Evolutionary conservation across 345 rosid genomes (phyloP).

Genomic region (Hibiscus trionum): DNA sequence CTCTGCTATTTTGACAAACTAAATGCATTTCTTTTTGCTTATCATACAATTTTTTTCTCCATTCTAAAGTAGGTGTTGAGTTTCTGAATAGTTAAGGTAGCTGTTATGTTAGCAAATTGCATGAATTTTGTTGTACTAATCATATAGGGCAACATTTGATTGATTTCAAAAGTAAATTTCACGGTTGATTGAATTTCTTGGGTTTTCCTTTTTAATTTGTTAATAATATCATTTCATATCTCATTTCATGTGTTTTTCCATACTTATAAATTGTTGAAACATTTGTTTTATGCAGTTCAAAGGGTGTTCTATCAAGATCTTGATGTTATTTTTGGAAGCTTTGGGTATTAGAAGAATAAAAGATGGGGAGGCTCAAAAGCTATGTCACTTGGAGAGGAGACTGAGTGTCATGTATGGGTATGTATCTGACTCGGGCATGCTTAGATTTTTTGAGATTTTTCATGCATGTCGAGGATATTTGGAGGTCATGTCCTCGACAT

Average conservation of each 20-base stretch:
- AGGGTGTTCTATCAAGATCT: constrained; percentile 70
- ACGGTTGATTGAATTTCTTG: background rate
- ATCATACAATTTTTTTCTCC: background rate
- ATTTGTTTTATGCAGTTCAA: constrained; percentile 51
- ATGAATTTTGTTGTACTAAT: too few relatives aligned
- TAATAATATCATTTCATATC: background rate
- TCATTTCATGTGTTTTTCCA: background rate
- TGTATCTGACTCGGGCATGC: too few relatives aligned
- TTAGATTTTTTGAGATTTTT: too few relatives aligned
- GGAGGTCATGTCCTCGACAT: too few relatives aligned
- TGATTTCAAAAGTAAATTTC: background rate
- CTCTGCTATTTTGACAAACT: background rate
- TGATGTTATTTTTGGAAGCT: constrained; percentile 13
- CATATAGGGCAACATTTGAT: background rate
- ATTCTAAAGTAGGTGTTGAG: background rate
- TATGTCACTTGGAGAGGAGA: too few relatives aligned
- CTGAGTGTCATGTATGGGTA: too few relatives aligned
- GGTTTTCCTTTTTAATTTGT: background rate
- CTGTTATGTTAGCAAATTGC: background rate
- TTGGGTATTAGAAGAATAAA: background rate
- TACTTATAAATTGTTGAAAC: background rate
- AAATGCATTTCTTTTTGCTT: background rate
- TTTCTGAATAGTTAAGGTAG: background rate
- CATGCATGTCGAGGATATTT: too few relatives aligned
- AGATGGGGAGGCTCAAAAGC: background rate